These are phyloP conservation scores for Scutellaria baicalensis DNA, from an alignment of 257 asterid genomes.

Conservation along the genomic window DNA sequence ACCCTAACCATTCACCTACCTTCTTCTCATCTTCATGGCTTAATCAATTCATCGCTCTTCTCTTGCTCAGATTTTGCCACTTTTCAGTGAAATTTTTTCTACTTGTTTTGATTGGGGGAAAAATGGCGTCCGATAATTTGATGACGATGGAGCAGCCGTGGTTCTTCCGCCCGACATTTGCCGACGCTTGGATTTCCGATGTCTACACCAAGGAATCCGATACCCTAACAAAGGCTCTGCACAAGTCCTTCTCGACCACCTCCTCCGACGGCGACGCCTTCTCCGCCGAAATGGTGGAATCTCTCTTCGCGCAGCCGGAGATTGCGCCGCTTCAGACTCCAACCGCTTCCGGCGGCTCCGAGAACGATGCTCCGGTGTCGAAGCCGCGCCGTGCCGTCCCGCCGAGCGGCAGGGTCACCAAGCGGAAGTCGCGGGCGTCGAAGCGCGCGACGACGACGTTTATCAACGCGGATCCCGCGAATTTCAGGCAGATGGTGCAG, in stretches of 20 bases:
- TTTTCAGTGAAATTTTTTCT: not conserved
- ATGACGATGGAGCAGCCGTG: conserved; percentile 55
- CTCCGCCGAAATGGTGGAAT: conserved; percentile 32
- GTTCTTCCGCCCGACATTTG: conserved; percentile 41
- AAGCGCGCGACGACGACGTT: conserved; percentile 72
- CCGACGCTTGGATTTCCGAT: conserved; percentile 59
- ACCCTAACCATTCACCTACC: not conserved
- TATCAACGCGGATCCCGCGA: conserved; percentile 76
- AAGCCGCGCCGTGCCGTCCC: conserved; percentile 26
- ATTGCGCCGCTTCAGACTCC: conserved; percentile 35
- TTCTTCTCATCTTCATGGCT: not conserved
- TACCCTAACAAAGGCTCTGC: conserved; percentile 49
- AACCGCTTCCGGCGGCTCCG: conserved; percentile 51
- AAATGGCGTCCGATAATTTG: conserved; percentile 60
- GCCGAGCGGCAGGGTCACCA: conserved; percentile 50
- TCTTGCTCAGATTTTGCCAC: not conserved
- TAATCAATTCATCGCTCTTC: not conserved
- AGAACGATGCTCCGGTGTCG: conserved; percentile 39
- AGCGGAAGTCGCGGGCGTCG: conserved; percentile 75
- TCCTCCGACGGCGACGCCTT: conserved; percentile 25
- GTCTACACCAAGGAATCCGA: conserved; percentile 48
- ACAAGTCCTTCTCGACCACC: conserved; percentile 31
- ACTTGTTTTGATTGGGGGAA: not conserved
- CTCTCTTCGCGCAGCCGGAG: conserved; percentile 26
- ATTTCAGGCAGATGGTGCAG: conserved; percentile 93